Conservation (phyloP, 805 yeast species). For the Ogataea philodendri region DNA sequence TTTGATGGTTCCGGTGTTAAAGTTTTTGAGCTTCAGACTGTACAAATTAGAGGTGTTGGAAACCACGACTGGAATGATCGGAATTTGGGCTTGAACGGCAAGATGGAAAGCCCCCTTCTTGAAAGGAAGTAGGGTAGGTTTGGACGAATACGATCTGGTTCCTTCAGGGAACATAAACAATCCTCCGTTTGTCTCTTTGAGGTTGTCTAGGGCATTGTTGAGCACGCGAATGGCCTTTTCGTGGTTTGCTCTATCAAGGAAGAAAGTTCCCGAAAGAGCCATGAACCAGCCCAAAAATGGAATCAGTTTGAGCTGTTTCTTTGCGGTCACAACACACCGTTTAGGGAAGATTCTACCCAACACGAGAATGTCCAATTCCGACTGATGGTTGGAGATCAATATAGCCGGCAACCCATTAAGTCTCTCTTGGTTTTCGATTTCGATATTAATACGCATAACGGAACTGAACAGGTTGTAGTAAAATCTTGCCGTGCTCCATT, state of each 20-base stretch:
- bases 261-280: constrained; percentile 86
- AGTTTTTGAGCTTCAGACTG: constrained; percentile 57
- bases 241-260: constrained; percentile 78
- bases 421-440: constrained; percentile 62
- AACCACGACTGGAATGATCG: constrained; percentile 84
- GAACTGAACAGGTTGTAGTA: constrained; percentile 63
- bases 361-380: constrained; percentile 78
- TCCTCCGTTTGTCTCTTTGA: constrained; percentile 65
- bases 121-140: constrained; percentile 75
- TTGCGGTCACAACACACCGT: constrained; percentile 90
- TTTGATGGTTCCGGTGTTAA: constrained; percentile 72
- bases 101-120: constrained; percentile 98
- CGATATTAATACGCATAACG: constrained; percentile 67
- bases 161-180: constrained; percentile 97
- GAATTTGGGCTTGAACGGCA: constrained; percentile 89
- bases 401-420: constrained; percentile 68
- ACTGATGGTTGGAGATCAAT: constrained; percentile 85
- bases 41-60: constrained; percentile 79
- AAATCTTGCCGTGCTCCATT: constrained; percentile 85
- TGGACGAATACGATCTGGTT: constrained; percentile 76
- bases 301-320: constrained; percentile 73
- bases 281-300: constrained; percentile 98
- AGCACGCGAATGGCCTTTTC: constrained; percentile 74
- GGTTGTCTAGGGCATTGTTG: constrained; percentile 59
- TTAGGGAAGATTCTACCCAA: constrained; percentile 84